Evolutionary conservation across 2,329 filamentous ascomycete species (phyloP), one percentile per base, ranked within the genome.

Genomic region (Aspergillus unguis): DNA sequence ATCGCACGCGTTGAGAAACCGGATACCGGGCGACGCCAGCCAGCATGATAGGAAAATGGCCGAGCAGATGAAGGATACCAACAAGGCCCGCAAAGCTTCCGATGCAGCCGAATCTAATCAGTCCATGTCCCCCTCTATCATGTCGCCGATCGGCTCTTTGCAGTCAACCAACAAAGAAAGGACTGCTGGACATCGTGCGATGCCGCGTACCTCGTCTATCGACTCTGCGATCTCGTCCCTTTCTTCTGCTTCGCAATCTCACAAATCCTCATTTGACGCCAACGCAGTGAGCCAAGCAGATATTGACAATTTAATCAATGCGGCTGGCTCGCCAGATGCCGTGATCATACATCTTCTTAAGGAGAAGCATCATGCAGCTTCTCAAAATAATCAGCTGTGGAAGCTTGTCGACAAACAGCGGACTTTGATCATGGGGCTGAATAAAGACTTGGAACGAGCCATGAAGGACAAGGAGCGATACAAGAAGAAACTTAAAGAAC

Each of bases 381-480:
- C 90, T 61, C 94, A 97, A 67, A 97, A 97, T 68, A 80, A 86
- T 17, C 92, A 99, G 69, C 75, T 99, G 64, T 99, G 94, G 94
- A 86, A 91, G 46, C 76, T 99, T 43, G 91, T 99, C 45, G 92
- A 97, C 70, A 97, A 99, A 75, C 94, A 99, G 71, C 82, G 92
- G 57, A 85, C 90, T 11, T 92, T 99, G 85, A 91, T 99, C 50
- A 73, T 96, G 23, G 92, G 92, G 6, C 79, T 99, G 57, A 96
- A 97, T 67, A 95, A 94, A 70, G 94, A 99, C 68, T 77, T 99
- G 9, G 92, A 97, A 71, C 84, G 89, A 48, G 85, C 92, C 1
- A 72, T 96, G 58, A 95, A 95, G 68, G 94, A 97, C 62, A 96
- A 96, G 72, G 92, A 97, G 60, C 87, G 87, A 62, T 97, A 97